These are phyloP conservation scores for Podospora pseudoanserina DNA, from an alignment of 495 filamentous ascomycete species.

Conservation along the genomic window DNA sequence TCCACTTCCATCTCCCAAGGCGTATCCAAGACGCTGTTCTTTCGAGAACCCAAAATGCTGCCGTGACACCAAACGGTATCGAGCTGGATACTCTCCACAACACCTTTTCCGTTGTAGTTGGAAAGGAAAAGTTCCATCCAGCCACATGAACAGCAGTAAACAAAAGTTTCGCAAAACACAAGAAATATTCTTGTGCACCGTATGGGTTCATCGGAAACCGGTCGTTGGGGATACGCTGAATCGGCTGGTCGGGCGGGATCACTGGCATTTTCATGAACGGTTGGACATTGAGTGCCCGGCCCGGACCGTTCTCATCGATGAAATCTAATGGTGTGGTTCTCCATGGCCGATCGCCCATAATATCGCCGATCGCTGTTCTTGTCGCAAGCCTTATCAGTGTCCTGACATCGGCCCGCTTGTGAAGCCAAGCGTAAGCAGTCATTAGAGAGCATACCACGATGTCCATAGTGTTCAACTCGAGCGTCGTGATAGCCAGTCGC, in stretches of 20 bases:
- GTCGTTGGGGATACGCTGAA: conserved; percentile 21
- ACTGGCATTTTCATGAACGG: conserved; percentile 14
- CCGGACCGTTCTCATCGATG: conserved; percentile 17
- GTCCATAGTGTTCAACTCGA: conserved; percentile 14
- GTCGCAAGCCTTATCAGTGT: conserved; percentile 3
- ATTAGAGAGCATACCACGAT: conserved; percentile 16
- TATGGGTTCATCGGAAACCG: conserved; percentile 17
- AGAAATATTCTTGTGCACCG: conserved; percentile 12
- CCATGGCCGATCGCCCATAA: conserved; percentile 1
- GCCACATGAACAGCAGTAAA: conserved; percentile 38
- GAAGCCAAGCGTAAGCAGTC: conserved; percentile 13
- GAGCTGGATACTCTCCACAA: conserved; percentile 28
- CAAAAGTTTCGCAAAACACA: conserved; percentile 15
- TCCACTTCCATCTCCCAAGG: conserved; percentile 13
- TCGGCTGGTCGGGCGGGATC: conserved; percentile 11
- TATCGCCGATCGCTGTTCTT: background rate
- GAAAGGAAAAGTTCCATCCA: conserved; percentile 42
- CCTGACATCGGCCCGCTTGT: conserved; percentile 15
- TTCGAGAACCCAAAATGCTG: conserved; percentile 20
- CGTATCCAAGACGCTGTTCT: conserved; percentile 15
- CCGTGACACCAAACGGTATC: conserved; percentile 12
- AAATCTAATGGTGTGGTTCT: conserved; percentile 19
- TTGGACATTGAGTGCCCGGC: conserved; percentile 18
- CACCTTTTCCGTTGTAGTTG: conserved; percentile 30
- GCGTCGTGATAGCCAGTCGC: no score